Conservation (phyloP, 2,329 filamentous ascomycete genomes). For the Uncinocarpus reesii region DNA sequence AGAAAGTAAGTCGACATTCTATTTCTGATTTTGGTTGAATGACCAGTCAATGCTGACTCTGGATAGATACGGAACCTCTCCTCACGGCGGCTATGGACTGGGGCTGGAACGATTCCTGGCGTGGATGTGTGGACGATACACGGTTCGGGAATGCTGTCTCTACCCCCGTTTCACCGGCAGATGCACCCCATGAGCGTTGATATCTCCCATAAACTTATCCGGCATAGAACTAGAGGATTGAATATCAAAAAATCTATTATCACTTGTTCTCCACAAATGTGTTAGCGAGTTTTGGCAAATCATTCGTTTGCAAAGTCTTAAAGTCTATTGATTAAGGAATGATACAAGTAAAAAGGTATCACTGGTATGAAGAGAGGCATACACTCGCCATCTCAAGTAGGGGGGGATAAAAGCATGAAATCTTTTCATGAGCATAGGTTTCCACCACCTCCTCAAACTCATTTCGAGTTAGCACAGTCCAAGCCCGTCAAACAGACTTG, state of each 20-base stretch:
- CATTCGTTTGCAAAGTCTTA: not conserved
- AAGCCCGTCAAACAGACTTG: not conserved
- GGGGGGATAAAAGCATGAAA: not conserved
- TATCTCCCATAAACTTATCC: not conserved
- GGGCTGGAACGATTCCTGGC: constrained; percentile 74
- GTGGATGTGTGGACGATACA: constrained; percentile 57
- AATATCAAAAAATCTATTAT: not conserved
- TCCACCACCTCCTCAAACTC: too few species aligned
- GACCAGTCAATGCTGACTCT: constrained; percentile 5
- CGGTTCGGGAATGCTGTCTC: constrained; percentile 48
- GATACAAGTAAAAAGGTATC: not conserved
- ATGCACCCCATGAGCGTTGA: constrained; percentile 37
- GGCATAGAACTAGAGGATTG: not conserved
- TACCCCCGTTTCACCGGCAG: constrained; percentile 44
- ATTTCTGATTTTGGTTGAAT: not conserved
- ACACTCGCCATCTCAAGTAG: too few species aligned
- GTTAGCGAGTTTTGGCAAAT: not conserved
- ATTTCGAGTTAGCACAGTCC: too few species aligned
- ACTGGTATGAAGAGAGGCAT: too few species aligned
- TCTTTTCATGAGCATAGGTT: too few species aligned
- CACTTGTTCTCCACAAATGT: not conserved
- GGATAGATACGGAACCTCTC: constrained; percentile 81
- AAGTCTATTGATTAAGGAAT: constrained; percentile 2
- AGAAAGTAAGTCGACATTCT: constrained; percentile 57
- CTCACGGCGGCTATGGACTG: constrained; percentile 86